Base-by-base conservation (phyloP, 2,329 filamentous ascomycete species). In the Reticulascus tulasneorum region DNA sequence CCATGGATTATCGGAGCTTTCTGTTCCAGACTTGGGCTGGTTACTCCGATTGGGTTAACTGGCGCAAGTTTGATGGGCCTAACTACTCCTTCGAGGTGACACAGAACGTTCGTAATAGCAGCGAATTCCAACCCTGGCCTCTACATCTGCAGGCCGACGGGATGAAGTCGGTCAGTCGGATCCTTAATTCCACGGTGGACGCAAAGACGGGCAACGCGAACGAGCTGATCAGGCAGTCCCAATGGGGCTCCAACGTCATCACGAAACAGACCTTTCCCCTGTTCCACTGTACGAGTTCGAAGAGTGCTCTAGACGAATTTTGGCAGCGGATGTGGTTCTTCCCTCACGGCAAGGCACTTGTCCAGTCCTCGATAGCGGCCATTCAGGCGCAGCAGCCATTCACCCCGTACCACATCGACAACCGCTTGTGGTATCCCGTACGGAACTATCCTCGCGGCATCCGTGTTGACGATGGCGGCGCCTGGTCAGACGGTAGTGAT, bases 1-100 rank as follows among this genome's bases (percentile, higher is more conserved):
- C 55, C 22, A 52, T 67, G 36, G 64, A 67, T 38, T 65, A 66
- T 46, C 59, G 64, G 37, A 62, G 61, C 13, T 38, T 52, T 25
- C 45, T 67, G 22, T 66, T 66, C 45, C 63, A 66, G 40, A 60
- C 61, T 24, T 57, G 54, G 42, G 55, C 57, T 9, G 59, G 53
- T 13, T 61, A 63, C 44, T 51, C 58, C 25, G 44, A 48, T 6
- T 64, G 51, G 37, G 47, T 62, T 19, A 52, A 53, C 33, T 59
- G 55, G 47, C 39, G 60, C 22, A 45, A 52, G 24, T 65, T 59
- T 39, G 53, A 53, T 26, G 44, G 46, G 15, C 44, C 46, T 10
- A 46, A 46, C 10, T 48, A 50, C 31, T 52, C 47, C 9, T 47
- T 54, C 22, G 40, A 50, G 9, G 20, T 49, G 17, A 29, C 35